Evolutionary conservation across 768 basidiomycete species (phyloP), one percentile per base, ranked within the genome.

Genomic region (Macrolepiota albuminosa): DNA sequence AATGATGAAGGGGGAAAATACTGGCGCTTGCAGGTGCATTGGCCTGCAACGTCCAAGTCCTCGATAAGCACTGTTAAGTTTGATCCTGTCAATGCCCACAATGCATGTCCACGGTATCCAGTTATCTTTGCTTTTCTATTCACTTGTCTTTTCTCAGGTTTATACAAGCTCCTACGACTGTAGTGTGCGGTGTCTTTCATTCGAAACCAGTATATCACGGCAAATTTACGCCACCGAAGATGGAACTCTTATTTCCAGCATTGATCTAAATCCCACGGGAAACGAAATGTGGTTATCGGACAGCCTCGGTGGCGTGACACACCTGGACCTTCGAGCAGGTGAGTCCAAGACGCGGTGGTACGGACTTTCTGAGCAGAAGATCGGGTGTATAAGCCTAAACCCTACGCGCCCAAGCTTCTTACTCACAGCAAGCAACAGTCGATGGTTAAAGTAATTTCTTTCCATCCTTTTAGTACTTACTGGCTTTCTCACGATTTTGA

Each of bases 231-330:
- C 84, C 1, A 82, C 80, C 21, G 84, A 86, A 2, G 82, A 86
- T 43, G 63, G 68, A 33, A 69, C 70, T 13, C 76, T 93, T 42
- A 83, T 93, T 31, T 83, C 81, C n/a, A 86, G 84, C 63, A 76
- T 93, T 54, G 92, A 94, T 62, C 65, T 91, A 13, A 71, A 82
- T 0, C 84, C 86, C 0, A 74, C 75, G 3, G 91, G 92, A 0
- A 76, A 87, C 53, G 91, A 93, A 68, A 82, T 94, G 81, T 94
- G 92, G 92, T 80, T 93, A 56, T 89, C 90, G 1, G 92, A 94
- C 69, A 79, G 75, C 3, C 63, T 72, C 7, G 92, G 92, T 16
- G 87, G 90, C 26, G 76, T 84, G 5, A 89, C 88, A 7, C 91
- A 91, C 62, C 72, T 90, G 24, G 92, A 94, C 69, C 73, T 93